phyloP scores from a whole-genome alignment of 2,329 filamentous ascomycete genomes.

The Fusarium poae region DNA sequence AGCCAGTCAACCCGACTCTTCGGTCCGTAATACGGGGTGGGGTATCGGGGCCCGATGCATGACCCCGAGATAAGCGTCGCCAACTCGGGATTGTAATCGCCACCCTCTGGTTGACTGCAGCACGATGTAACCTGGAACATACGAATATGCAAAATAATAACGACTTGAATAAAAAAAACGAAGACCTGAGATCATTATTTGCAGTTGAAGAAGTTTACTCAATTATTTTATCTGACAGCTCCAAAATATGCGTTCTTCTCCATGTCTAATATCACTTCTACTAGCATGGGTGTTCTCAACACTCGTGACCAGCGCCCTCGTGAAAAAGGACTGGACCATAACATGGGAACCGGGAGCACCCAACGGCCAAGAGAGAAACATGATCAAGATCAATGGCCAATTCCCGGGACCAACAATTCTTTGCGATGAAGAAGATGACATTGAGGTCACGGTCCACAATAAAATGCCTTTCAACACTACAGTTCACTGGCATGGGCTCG shows the following conservation, averaged over 20 bases:
- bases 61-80: background rate
- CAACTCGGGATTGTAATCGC: background rate
- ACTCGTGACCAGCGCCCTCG: background rate
- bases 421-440: constrained; percentile 16
- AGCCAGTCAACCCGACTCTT: background rate
- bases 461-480: constrained; percentile 14
- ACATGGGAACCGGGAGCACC: constrained; percentile 15
- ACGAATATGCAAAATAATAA: background rate
- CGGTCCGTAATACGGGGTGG: constrained; percentile 5
- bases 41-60: constrained; percentile 10
- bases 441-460: constrained; percentile 6
- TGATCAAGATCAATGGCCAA: constrained; percentile 19
- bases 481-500: constrained; percentile 11
- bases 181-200: fast-evolving
- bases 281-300: background rate
- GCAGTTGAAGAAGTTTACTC: background rate
- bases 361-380: constrained; percentile 15
- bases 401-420: constrained; percentile 9
- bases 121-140: no score
- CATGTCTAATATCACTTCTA: background rate
- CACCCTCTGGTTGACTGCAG: background rate
- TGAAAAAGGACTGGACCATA: constrained; percentile 9
- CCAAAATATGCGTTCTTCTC: background rate
- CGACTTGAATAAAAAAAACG: background rate
- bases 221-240: background rate